Percentiles rank a stretch among this genome's conserved stretches.
Evolutionary conservation across 306 rosid genomes (phyloP).

Genomic region (Citrullus mucosospermus): DNA sequence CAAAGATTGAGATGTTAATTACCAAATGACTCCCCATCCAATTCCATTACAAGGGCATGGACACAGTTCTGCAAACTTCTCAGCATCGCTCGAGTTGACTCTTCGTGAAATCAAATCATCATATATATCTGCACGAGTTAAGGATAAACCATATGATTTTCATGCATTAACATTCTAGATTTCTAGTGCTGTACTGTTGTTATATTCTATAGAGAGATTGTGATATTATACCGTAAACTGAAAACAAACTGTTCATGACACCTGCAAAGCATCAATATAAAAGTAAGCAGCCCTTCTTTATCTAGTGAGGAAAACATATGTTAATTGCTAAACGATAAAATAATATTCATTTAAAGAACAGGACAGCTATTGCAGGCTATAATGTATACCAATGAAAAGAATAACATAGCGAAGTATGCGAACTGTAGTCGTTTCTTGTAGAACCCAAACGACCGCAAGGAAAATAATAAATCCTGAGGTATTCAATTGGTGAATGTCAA

Average conservation of each 20-base stretch:
- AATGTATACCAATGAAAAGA: conserved; percentile 66
- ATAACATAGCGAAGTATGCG: conserved; percentile 75
- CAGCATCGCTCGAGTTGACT: conserved; percentile 92
- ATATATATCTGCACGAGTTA: conserved; percentile 49
- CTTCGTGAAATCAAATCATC: conserved; percentile 91
- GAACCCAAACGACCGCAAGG: conserved; percentile 68
- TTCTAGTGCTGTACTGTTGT: neutral
- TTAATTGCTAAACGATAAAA: neutral
- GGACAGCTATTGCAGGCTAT: conserved; percentile 6
- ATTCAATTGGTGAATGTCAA: conserved; percentile 15
- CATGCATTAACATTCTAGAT: neutral
- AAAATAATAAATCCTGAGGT: conserved; percentile 71
- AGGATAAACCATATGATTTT: neutral
- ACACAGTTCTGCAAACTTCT: conserved; percentile 91
- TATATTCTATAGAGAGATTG: neutral
- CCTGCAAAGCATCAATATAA: conserved; percentile 41
- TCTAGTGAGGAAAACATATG: conserved; percentile 9
- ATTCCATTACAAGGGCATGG: conserved; percentile 92
- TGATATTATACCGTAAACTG: conserved; percentile 70
- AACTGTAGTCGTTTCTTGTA: conserved; percentile 83
- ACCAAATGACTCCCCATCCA: conserved; percentile 97
- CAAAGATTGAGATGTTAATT: conserved; percentile 14
- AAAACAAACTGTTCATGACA: conserved; percentile 97
- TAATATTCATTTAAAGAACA: neutral
- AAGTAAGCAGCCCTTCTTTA: conserved; percentile 15